Percentiles rank a stretch among this genome's conserved stretches.
Evolutionary conservation across 2,329 filamentous ascomycete genomes (phyloP).

Genomic region (Cordyceps militaris): DNA sequence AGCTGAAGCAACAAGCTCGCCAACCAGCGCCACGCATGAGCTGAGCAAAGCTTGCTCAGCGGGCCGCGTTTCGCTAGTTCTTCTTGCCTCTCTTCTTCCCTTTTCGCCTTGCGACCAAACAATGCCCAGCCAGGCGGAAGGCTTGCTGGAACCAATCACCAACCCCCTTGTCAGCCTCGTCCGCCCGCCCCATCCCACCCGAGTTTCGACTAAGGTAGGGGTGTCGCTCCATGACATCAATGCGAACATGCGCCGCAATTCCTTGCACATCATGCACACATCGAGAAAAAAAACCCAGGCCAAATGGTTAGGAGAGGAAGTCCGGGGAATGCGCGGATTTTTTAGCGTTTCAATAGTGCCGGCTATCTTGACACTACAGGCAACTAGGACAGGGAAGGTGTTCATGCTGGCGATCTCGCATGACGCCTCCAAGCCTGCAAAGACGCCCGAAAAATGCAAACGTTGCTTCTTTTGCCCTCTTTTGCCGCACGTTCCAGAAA

Average conservation of each 20-base stretch:
- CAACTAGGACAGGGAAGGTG: neutral
- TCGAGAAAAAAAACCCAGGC: neutral
- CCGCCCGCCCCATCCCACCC: too few relatives aligned
- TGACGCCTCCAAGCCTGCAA: neutral
- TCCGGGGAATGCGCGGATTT: neutral
- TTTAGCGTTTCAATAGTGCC: constrained; percentile 9
- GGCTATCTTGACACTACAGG: neutral
- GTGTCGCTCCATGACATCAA: constrained; percentile 4
- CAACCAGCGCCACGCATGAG: neutral
- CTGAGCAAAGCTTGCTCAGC: neutral
- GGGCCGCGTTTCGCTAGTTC: neutral
- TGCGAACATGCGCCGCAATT: neutral
- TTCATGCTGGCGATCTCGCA: constrained; percentile 3
- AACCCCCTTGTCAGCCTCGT: too few relatives aligned
- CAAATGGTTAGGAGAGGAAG: neutral
- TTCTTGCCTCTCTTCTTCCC: neutral
- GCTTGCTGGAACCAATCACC: neutral
- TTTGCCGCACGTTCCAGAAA: constrained; percentile 1
- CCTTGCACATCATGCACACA: constrained; percentile 7
- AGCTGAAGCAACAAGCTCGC: neutral
- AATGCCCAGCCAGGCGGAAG: too few relatives aligned
- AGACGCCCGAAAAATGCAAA: neutral
- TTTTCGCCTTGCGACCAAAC: neutral
- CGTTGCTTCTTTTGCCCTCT: neutral
- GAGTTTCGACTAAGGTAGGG: neutral